phyloP scores from a whole-genome alignment of 345 rosid species.

The Eutrema heterophyllum region DNA sequence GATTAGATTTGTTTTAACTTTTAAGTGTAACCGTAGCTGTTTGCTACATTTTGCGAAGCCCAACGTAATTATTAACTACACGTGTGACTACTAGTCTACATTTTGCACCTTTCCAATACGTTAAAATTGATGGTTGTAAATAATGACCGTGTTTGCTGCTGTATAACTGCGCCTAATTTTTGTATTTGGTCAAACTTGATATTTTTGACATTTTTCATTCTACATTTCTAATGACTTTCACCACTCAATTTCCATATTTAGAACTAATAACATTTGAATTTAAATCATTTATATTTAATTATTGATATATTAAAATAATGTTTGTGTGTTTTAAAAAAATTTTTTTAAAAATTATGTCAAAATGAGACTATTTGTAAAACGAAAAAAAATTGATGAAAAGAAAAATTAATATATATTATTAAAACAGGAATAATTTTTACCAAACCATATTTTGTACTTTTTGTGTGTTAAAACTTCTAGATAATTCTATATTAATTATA shows the following conservation, averaged over 20 bases:
- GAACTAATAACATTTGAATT: too few species aligned
- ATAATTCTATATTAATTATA: too few species aligned
- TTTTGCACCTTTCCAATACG: neutral
- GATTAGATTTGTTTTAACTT: neutral
- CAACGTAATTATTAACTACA: neutral
- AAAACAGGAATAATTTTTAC: neutral
- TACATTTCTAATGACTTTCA: too few species aligned
- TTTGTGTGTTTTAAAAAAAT: too few species aligned
- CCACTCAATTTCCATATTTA: too few species aligned
- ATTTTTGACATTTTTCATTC: neutral
- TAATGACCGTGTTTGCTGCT: slow-evolving; percentile 1
- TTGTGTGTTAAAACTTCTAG: too few species aligned
- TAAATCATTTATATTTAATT: too few species aligned
- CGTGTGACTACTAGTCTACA: neutral
- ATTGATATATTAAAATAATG: too few species aligned
- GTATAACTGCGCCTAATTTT: neutral
- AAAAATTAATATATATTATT: neutral
- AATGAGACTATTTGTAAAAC: too few species aligned
- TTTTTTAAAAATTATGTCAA: too few species aligned
- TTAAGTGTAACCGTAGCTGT: neutral
- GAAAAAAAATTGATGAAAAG: neutral
- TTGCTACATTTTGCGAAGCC: neutral
- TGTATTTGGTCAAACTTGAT: neutral
- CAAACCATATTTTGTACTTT: neutral
- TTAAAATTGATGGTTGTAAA: neutral